Conservation (phyloP, 805 yeast genomes). For the Candida xiaguanensis region DNA sequence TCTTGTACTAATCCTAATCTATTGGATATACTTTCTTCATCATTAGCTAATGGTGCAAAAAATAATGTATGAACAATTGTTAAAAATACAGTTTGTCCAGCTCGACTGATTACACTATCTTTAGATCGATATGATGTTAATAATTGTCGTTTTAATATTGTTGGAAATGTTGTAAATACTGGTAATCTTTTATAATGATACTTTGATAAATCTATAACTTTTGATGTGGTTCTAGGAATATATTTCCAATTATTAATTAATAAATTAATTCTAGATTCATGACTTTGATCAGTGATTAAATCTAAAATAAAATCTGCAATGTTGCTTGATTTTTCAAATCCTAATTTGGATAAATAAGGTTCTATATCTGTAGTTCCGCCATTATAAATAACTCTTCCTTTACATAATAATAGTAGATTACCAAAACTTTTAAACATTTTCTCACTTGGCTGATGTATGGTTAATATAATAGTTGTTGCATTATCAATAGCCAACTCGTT, state of each 20-base stretch:
- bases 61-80: slow-evolving; percentile 64
- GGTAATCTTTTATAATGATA: slow-evolving; percentile 27
- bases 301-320: slow-evolving; percentile 76
- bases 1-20: slow-evolving; percentile 76
- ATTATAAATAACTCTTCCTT: slow-evolving; percentile 18
- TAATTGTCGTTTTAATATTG: slow-evolving; percentile 30
- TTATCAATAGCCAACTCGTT: slow-evolving; percentile 34
- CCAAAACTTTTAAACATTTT: slow-evolving; percentile 35
- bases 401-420: slow-evolving; percentile 17
- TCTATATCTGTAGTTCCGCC: slow-evolving; percentile 13
- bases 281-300: slow-evolving; percentile 39
- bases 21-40: slow-evolving; percentile 51
- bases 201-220: slow-evolving; percentile 38
- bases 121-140: slow-evolving; percentile 30
- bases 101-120: slow-evolving; percentile 62
- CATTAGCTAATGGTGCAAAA: slow-evolving; percentile 42
- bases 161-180: slow-evolving; percentile 21
- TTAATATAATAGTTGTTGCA: slow-evolving; percentile 43
- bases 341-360: slow-evolving; percentile 18
- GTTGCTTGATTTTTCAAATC: slow-evolving; percentile 39
- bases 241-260: slow-evolving; percentile 30
- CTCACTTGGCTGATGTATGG: slow-evolving; percentile 51
- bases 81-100: slow-evolving; percentile 58
- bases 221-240: slow-evolving; percentile 23
- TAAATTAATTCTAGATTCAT: slow-evolving; percentile 19